Percentiles rank a stretch among this genome's conserved stretches.
Evolutionary conservation across 2,329 filamentous ascomycete species (phyloP).

Genomic region (Chrysosporium queenslandicum): DNA sequence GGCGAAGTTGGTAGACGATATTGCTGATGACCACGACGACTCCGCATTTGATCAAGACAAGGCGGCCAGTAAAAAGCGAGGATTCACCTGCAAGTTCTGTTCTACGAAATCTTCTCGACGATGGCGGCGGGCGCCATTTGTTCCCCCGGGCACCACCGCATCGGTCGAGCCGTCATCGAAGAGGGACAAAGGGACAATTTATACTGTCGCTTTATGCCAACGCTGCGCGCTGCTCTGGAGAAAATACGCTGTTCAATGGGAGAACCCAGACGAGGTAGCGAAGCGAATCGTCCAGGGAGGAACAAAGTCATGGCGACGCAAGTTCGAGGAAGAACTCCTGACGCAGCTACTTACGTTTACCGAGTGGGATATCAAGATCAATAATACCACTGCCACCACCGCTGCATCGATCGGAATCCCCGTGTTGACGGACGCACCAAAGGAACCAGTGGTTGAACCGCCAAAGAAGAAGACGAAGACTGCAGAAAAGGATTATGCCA

Average conservation of each 20-base stretch:
- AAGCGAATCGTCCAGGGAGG: slow-evolving; percentile 76
- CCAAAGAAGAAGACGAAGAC: slow-evolving; percentile 53
- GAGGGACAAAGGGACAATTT: slow-evolving; percentile 67
- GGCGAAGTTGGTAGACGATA: slow-evolving; percentile 76
- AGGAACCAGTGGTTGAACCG: slow-evolving; percentile 37
- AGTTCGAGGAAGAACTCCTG: slow-evolving; percentile 77
- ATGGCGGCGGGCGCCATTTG: slow-evolving; percentile 81
- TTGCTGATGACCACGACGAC: slow-evolving; percentile 86
- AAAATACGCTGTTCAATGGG: slow-evolving; percentile 91
- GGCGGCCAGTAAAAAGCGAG: slow-evolving; percentile 64
- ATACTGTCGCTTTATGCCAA: slow-evolving; percentile 74
- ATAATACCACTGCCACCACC: slow-evolving; percentile 34
- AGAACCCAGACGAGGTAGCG: slow-evolving; percentile 79
- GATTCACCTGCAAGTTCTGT: slow-evolving; percentile 93
- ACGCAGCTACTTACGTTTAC: slow-evolving; percentile 38
- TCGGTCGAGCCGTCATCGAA: slow-evolving; percentile 53
- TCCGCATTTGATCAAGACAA: slow-evolving; percentile 92
- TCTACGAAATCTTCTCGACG: slow-evolving; percentile 67
- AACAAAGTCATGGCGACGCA: slow-evolving; percentile 74
- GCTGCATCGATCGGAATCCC: slow-evolving; percentile 36
- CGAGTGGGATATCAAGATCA: slow-evolving; percentile 38
- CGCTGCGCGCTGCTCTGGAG: slow-evolving; percentile 91
- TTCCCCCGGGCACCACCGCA: slow-evolving; percentile 59
- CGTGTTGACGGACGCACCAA: slow-evolving; percentile 26
- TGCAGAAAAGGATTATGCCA: slow-evolving; percentile 41